Percentiles rank a stretch among this genome's conserved stretches.
Evolutionary conservation across 495 filamentous ascomycete genomes (phyloP).

Genomic region (Hapsidospora chrysogenum): DNA sequence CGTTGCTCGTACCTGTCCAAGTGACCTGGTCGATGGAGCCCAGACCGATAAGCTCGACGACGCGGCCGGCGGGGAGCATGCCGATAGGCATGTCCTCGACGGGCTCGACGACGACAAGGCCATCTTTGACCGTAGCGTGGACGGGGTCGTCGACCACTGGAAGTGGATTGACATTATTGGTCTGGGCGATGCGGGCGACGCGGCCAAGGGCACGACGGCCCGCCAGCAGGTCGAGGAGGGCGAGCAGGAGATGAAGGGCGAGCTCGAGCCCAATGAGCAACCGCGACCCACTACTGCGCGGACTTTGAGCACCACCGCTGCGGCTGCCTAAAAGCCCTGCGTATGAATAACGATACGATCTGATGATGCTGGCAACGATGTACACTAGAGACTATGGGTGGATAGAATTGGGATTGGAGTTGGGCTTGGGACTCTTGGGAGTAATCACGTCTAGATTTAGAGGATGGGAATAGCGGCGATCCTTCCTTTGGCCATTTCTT

Average conservation of each 20-base stretch:
- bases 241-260: constrained; percentile 21
- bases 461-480: no score
- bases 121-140: constrained; percentile 17
- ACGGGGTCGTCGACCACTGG: constrained; percentile 11
- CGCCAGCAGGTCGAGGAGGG: constrained; percentile 9
- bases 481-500: no score
- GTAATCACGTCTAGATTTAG: no score
- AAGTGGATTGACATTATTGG: constrained; percentile 26
- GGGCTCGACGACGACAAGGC: constrained; percentile 14
- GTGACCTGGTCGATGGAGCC: constrained; percentile 30
- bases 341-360: no score
- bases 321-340: no score
- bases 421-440: no score
- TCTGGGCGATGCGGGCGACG: constrained; percentile 13
- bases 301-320: no score
- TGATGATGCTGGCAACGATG: no score
- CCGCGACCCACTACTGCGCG: no score
- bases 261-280: constrained; percentile 18
- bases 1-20: constrained; percentile 30
- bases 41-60: constrained; percentile 6
- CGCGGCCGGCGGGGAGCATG: not conserved
- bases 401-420: no score
- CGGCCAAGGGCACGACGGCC: not conserved
- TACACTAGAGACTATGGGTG: no score
- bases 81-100: constrained; percentile 4